Base-by-base conservation (phyloP, 768 basidiomycete species). In the Punctularia strigosozonata region DNA sequence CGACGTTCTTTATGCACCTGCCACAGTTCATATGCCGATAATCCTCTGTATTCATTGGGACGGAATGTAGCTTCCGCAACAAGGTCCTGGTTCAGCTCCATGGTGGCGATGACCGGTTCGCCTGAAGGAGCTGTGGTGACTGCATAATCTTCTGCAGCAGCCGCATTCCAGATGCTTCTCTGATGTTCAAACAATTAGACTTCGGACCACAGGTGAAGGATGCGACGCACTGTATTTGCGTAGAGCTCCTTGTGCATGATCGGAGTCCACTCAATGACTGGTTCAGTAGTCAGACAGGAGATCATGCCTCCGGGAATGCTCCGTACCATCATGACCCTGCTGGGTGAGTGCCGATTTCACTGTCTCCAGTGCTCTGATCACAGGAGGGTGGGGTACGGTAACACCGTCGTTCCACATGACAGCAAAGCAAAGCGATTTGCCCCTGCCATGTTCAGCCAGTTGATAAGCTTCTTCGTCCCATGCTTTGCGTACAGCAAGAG, bases 251-350 rank as follows among this genome's bases (percentile, higher is more conserved):
- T 41, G 45, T 80, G 76, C 23, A 75, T 66, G 26, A 65, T 50
- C 0, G 76, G 73, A 25, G 65, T 55, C 82, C 82, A 88, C 37
- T 81, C 73, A 37, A 87, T 65, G 14, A 86, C 85, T 82, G 1
- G 40, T 28, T 14, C 25, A 30, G 32, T 32, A 5, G 19, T 26
- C 10, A 19, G 19, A 25, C 23, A 25, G 25, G 26, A 8, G n/a
- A 7, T 17, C 5, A 25, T n/a, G n/a, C n/a, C n/a, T n/a, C n/a
- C n/a, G n/a, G n/a, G n/a, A n/a, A n/a, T n/a, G n/a, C n/a, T n/a
- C n/a, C 61, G 25, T 36, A 80, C 83, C 77, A 57, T 67, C 62
- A 54, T 87, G 80, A 4, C 84, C 81, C 12, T 71, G 76, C 5
- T 61, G 63, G 4, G 66, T 39, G 19, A 89, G 56, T 0, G 82